Base-by-base conservation (phyloP, 2,329 filamentous ascomycete species). In the Cercospora canescens region DNA sequence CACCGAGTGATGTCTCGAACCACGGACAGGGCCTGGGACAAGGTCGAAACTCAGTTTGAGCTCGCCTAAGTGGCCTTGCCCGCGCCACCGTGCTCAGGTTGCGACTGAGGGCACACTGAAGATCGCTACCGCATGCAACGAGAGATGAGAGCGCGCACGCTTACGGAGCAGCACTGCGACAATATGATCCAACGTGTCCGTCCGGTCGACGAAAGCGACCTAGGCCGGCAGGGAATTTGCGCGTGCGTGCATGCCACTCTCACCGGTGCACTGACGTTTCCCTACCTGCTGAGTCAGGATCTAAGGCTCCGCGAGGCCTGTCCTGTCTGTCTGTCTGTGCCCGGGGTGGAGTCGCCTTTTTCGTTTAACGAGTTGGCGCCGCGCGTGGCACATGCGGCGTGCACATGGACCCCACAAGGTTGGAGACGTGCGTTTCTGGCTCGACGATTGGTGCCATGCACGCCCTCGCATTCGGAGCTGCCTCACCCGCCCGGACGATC, bases 261-360 rank as follows among this genome's bases (percentile, higher is more conserved):
- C 54, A 60, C 64, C 64, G 64, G 64, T 50, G 65, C 60, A 64
- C 57, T 52, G 55, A 30, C 41, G 6, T 56, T 35, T 24, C 59
- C 59, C 24, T 65, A 37, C 28, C 45, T 32, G 65, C 65, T 67
- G 39, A 67, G 60, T 60, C 57, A 67, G 60, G 30, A 35, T 58
- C 28, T 61, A 61, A 67, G 65, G 65, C 61, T 56, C 48, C 48
- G 60, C 54, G 45, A 56, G 64, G 59, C 26, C n/a, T n/a, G n/a
- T n/a, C n/a, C n/a, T n/a, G n/a, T n/a, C n/a, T n/a, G n/a, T n/a
- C n/a, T n/a, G 59, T 30, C 48, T 45, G 39, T 45, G 39, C n/a
- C 41, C 41, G 24, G 41, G 24, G 41, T 45, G 41, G 41, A 45
- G 57, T 60, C 57, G 37, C 16, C 28, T 14, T 32, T 28, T 60